Conservation (phyloP, 768 basidiomycete genomes). For the Glaciozyma antarctica region DNA sequence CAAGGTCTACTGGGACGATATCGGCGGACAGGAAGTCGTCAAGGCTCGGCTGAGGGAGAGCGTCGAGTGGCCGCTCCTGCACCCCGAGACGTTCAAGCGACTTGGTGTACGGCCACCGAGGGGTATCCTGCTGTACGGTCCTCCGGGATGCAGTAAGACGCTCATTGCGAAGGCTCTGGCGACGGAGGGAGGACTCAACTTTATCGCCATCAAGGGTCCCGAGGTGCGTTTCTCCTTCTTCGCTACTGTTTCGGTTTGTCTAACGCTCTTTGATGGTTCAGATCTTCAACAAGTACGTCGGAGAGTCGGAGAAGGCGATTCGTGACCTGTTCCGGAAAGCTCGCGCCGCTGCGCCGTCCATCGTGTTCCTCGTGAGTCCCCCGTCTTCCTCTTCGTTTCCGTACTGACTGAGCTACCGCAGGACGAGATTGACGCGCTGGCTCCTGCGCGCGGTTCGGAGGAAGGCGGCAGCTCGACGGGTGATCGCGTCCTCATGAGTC, state of each 20-base stretch:
- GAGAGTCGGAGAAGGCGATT: constrained; percentile 90
- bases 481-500: constrained; percentile 81
- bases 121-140: constrained; percentile 90
- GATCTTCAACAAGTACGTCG: constrained; percentile 93
- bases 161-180: constrained; percentile 93
- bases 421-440: constrained; percentile 97
- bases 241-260: no score
- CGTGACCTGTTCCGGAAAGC: constrained; percentile 94
- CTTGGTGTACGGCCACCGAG: constrained; percentile 80
- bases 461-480: constrained; percentile 52
- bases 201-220: constrained; percentile 92
- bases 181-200: constrained; percentile 88
- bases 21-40: constrained; percentile 72
- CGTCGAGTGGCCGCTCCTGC: constrained; percentile 88
- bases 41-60: constrained; percentile 81
- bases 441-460: constrained; percentile 57
- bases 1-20: constrained; percentile 70
- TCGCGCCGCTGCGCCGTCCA: constrained; percentile 82
- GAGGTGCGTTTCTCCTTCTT: constrained; percentile 52
- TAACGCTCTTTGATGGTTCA: constrained; percentile 37
- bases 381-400: background rate
- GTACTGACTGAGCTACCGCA: constrained; percentile 38
- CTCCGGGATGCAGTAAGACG: constrained; percentile 96
- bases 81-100: constrained; percentile 74
- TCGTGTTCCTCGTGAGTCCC: constrained; percentile 81